Evolutionary conservation across 2,329 filamentous ascomycete species (phyloP), one percentile per base, ranked within the genome.

Genomic region (Colletotrichum abscissum): DNA sequence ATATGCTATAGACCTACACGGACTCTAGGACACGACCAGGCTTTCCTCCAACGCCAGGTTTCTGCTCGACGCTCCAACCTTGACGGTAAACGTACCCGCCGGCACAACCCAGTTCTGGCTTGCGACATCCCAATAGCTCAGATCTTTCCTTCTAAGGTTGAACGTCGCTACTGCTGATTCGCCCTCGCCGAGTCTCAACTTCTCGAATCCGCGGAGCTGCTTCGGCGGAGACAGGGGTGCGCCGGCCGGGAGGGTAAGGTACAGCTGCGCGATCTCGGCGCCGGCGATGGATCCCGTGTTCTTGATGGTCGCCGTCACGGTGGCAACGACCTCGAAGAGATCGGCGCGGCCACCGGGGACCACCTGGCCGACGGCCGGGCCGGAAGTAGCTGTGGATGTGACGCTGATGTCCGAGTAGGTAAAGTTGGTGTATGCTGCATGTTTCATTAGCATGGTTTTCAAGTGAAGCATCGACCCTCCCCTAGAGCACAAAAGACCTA

Each of bases 161-260:
- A 93, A 86, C 5, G 83, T 85, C 5, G 92, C 87, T 1, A 81
- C 84, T 67, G 77, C 80, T 2, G 79, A 84, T 76, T 89, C 83
- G 0, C 88, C 89, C 1, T 84, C 81, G 22, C 85, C 80, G 24
- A 93, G 80, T 16, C 82, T 78, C 9, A 92, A 78, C 81, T 93
- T 93, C 71, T 92, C 88, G 76, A 93, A 93, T 4, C 90, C 91
- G 30, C 92, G 87, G n/a, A 93, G 84, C 78, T 93, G 90, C 56
- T 87, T 84, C 0, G 88, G 84, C 0, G 93, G 86, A 2, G 83
- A 80, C 2, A 81, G 75, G 5, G 80, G 81, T 26, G 83, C 82
- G 11, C 81, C 78, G 38, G 82, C 76, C 5, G 87, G 85, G 60
- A 86, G 82, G 8, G 82, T 81, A 24, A 89, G 78, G 77, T 88